Conservation (phyloP, 441 rosid species). For the Gossypium aridum region DNA sequence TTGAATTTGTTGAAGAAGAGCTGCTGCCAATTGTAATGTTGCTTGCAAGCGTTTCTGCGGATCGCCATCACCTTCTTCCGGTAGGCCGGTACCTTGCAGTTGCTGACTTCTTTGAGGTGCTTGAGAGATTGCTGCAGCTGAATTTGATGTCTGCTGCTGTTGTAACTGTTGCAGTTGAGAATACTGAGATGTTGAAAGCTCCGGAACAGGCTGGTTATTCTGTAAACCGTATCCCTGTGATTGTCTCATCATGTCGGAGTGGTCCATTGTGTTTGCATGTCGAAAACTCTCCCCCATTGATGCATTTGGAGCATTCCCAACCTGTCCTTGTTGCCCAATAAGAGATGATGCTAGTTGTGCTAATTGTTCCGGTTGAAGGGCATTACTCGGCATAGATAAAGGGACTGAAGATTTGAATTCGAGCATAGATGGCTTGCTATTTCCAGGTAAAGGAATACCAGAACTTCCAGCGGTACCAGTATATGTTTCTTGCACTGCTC, state of each 20-base stretch:
- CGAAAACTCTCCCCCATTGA: slow-evolving; percentile 28
- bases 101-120: slow-evolving; percentile 34
- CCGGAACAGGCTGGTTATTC: slow-evolving; percentile 28
- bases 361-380: slow-evolving; percentile 64
- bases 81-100: slow-evolving; percentile 29
- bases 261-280: slow-evolving; percentile 27
- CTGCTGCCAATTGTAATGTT: slow-evolving; percentile 87
- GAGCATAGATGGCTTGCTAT: slow-evolving; percentile 15
- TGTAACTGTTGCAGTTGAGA: slow-evolving; percentile 43
- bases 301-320: slow-evolving; percentile 30
- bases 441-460: slow-evolving; percentile 28
- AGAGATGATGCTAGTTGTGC: slow-evolving; percentile 68
- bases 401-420: slow-evolving; percentile 25
- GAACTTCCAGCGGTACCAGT: slow-evolving; percentile 23
- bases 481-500: slow-evolving; percentile 33
- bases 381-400: slow-evolving; percentile 29
- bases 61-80: slow-evolving; percentile 64
- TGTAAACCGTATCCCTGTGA: slow-evolving; percentile 43
- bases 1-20: slow-evolving; percentile 96
- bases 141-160: slow-evolving; percentile 35
- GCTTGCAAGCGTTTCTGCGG: slow-evolving; percentile 93
- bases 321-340: slow-evolving; percentile 56
- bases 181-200: slow-evolving; percentile 37
- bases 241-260: slow-evolving; percentile 23
- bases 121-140: slow-evolving; percentile 19